These are phyloP conservation scores for Scutellaria minor DNA, from an alignment of 257 asterid species.

Conservation along the genomic window DNA sequence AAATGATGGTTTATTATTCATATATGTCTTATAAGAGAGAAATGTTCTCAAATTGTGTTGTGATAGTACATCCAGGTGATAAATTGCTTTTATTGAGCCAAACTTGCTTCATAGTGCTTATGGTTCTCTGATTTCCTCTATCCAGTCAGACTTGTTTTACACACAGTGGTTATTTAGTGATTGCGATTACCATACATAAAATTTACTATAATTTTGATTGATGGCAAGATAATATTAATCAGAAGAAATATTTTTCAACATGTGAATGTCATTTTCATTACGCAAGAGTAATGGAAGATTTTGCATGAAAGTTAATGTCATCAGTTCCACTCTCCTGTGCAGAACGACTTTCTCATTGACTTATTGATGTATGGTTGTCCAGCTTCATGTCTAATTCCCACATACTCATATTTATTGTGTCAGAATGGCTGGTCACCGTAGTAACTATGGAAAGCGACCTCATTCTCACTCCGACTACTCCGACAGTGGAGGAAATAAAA, in stretches of 20 bases:
- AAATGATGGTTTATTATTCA: neutral
- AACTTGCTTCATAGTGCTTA: neutral
- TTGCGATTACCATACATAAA: neutral
- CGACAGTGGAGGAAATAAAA: constrained; percentile 68
- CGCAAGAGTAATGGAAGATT: neutral
- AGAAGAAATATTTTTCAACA: too few species aligned
- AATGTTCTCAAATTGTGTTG: neutral
- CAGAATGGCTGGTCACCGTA: constrained; percentile 91
- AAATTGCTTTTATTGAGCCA: neutral
- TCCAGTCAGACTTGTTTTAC: constrained; percentile 1
- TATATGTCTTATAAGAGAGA: too few species aligned
- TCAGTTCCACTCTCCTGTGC: neutral
- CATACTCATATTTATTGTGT: constrained; percentile 15
- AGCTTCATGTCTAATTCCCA: neutral
- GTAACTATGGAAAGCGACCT: constrained; percentile 75
- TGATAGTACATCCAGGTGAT: neutral
- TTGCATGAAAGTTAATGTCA: neutral
- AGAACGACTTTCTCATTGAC: neutral
- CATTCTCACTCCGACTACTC: constrained; percentile 64
- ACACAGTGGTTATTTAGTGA: neutral
- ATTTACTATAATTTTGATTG: too few species aligned
- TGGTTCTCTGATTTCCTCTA: neutral
- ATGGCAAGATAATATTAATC: too few species aligned
- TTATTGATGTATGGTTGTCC: neutral
- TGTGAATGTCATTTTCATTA: neutral